Conservation (phyloP, 768 basidiomycete genomes). For the Amanita pseudoporphyria region DNA sequence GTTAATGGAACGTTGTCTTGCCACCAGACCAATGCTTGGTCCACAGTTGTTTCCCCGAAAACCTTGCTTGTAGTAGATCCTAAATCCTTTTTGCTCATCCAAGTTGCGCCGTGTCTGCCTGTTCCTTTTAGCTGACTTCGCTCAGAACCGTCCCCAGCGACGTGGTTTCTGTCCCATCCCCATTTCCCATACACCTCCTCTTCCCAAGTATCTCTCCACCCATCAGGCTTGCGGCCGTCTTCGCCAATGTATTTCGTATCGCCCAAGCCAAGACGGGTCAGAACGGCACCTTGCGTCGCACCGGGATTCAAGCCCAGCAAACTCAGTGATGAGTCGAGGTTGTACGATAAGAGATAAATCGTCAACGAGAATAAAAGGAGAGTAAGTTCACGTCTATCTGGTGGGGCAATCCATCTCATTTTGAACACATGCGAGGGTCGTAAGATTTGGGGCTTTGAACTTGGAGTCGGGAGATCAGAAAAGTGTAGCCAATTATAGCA, state of each 20-base stretch:
- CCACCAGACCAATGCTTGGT: slow-evolving; percentile 51
- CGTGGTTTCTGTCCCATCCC: slow-evolving; percentile 51
- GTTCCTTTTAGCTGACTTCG: slow-evolving; percentile 31
- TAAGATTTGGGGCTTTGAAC: not conserved
- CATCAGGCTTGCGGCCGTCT: slow-evolving; percentile 40
- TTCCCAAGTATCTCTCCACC: slow-evolving; percentile 52
- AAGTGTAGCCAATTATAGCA: not conserved
- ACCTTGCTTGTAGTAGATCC: slow-evolving; percentile 17
- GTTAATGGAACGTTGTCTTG: slow-evolving; percentile 44
- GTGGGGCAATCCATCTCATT: slow-evolving; percentile 59
- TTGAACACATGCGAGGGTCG: not conserved
- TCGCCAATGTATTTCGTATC: slow-evolving; percentile 24
- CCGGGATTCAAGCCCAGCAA: slow-evolving; percentile 37
- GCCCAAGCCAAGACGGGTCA: slow-evolving; percentile 30
- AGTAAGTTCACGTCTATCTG: slow-evolving; percentile 63
- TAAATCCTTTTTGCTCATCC: slow-evolving; percentile 25
- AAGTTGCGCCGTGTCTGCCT: slow-evolving; percentile 35
- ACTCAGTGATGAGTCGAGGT: slow-evolving; percentile 56
- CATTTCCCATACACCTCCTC: slow-evolving; percentile 59
- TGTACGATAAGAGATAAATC: slow-evolving; percentile 63
- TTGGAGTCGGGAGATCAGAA: not conserved
- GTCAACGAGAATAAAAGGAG: slow-evolving; percentile 58
- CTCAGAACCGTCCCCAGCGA: slow-evolving; percentile 47
- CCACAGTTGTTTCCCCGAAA: slow-evolving; percentile 30
- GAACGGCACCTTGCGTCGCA: slow-evolving; percentile 26